These are phyloP conservation scores for Coniferiporia weirii DNA, from an alignment of 1,284 basidiomycete species.

Conservation along the genomic window DNA sequence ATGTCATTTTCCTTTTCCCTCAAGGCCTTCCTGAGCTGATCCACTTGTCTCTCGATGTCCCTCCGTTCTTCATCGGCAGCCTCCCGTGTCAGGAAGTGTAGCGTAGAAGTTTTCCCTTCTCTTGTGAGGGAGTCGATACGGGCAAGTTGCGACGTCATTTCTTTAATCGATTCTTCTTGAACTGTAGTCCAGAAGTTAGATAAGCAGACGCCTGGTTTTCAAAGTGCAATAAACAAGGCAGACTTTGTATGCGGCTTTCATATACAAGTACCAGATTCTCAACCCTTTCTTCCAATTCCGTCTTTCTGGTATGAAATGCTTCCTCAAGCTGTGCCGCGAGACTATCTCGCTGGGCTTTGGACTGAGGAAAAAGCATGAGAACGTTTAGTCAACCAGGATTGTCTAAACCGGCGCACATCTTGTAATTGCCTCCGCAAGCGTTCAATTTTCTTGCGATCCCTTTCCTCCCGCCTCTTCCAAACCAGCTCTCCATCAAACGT, in stretches of 20 bases:
- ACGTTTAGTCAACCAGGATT: slow-evolving; percentile 4
- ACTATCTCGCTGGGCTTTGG: slow-evolving; percentile 37
- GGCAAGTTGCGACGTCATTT: slow-evolving; percentile 49
- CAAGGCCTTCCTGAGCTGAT: slow-evolving; percentile 37
- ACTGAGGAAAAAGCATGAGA: slow-evolving; percentile 20
- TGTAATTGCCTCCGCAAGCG: slow-evolving; percentile 18
- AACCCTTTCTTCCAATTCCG: slow-evolving; percentile 56
- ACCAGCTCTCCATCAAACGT: neutral
- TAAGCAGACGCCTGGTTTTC: neutral
- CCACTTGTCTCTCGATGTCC: slow-evolving; percentile 44
- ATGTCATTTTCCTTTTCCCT: slow-evolving; percentile 41
- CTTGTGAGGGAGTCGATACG: slow-evolving; percentile 48
- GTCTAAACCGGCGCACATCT: slow-evolving; percentile 16
- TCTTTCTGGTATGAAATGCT: slow-evolving; percentile 46
- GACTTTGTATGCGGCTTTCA: slow-evolving; percentile 49
- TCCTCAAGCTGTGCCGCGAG: slow-evolving; percentile 54
- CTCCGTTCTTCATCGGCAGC: slow-evolving; percentile 64
- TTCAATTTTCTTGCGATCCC: slow-evolving; percentile 10
- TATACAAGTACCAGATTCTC: slow-evolving; percentile 43
- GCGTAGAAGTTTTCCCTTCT: slow-evolving; percentile 42
- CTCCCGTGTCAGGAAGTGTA: slow-evolving; percentile 67
- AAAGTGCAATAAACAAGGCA: slow-evolving; percentile 21
- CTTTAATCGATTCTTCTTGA: slow-evolving; percentile 50
- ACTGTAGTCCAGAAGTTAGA: slow-evolving; percentile 32
- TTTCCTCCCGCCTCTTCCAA: slow-evolving; percentile 12